Percentiles rank a stretch among this genome's conserved stretches.
phyloP scores from a whole-genome alignment of 208 protist genomes.

The Sergeia podlipaevii region DNA sequence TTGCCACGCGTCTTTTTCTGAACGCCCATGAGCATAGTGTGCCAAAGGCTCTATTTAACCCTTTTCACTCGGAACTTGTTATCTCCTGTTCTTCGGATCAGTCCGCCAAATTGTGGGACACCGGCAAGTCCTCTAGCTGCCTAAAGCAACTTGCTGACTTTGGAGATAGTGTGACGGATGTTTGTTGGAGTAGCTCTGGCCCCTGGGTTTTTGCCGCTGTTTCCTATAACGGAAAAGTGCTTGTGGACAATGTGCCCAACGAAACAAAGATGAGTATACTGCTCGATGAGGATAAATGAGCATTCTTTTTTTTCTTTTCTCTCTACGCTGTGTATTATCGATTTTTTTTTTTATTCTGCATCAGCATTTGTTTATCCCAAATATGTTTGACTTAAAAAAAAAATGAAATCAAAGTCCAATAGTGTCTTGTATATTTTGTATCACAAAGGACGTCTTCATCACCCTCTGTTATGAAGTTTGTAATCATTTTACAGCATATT shows the following conservation, averaged over 20 bases:
- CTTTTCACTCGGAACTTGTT: slow-evolving; percentile 80
- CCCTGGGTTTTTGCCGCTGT: slow-evolving; percentile 89
- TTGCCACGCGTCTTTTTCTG: slow-evolving; percentile 15
- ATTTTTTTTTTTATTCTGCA: too few species aligned
- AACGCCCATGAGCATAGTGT: slow-evolving; percentile 71
- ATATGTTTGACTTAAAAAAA: too few species aligned
- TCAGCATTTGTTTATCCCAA: too few species aligned
- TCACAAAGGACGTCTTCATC: too few species aligned
- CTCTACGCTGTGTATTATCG: background rate
- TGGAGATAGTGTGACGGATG: slow-evolving; percentile 66
- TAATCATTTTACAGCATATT: too few species aligned
- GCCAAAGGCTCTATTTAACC: slow-evolving; percentile 64
- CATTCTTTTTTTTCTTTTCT: slow-evolving; percentile 5
- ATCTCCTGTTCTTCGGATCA: slow-evolving; percentile 70
- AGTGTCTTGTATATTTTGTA: too few species aligned
- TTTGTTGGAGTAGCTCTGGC: slow-evolving; percentile 72
- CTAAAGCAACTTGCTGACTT: slow-evolving; percentile 55
- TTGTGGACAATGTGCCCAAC: slow-evolving; percentile 78
- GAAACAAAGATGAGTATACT: slow-evolving; percentile 85
- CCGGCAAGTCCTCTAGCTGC: slow-evolving; percentile 30
- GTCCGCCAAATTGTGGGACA: slow-evolving; percentile 79
- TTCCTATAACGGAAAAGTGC: slow-evolving; percentile 79
- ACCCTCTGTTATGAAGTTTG: too few species aligned
- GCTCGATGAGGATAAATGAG: slow-evolving; percentile 50
- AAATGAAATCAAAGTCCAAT: too few species aligned